These are phyloP conservation scores for Boletus hoseneyae DNA, from an alignment of 1,284 basidiomycete species.

Conservation along the genomic window DNA sequence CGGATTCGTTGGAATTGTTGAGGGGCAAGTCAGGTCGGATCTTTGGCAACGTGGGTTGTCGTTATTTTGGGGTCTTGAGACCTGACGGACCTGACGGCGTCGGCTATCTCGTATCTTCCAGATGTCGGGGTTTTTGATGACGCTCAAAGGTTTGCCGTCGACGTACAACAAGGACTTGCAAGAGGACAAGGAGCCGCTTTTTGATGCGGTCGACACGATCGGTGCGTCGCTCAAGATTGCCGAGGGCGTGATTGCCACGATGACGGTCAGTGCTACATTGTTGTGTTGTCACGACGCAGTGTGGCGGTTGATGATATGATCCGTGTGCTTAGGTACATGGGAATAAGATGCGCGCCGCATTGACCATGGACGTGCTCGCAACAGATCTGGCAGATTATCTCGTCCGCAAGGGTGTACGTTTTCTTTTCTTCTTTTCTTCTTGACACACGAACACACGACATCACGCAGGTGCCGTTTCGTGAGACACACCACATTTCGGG, in stretches of 20 bases:
- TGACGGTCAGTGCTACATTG: conserved; percentile 55
- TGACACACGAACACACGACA: neutral
- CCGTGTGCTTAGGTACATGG: conserved; percentile 68
- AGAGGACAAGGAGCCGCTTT: conserved; percentile 97
- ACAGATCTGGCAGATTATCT: conserved; percentile 98
- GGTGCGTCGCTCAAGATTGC: conserved; percentile 90
- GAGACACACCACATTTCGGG: conserved; percentile 99
- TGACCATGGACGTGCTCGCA: conserved; percentile 96
- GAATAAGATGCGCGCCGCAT: conserved; percentile 84
- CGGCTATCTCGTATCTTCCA: neutral
- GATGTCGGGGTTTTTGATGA: conserved; percentile 99
- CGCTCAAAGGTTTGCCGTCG: conserved; percentile 93
- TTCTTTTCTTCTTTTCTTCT: neutral
- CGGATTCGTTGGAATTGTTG: conserved; percentile 92
- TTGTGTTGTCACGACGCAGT: neutral
- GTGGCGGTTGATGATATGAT: neutral
- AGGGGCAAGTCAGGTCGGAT: conserved; percentile 94
- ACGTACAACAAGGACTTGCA: conserved; percentile 99
- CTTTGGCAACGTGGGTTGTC: conserved; percentile 78
- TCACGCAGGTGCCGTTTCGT: conserved; percentile 82
- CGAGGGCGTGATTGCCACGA: conserved; percentile 90
- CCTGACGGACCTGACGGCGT: neutral
- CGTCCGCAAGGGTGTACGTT: conserved; percentile 90
- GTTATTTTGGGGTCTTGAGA: neutral
- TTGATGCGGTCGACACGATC: conserved; percentile 90